Base-by-base conservation (phyloP, 306 rosid genomes). In the Castanospermum australe region DNA sequence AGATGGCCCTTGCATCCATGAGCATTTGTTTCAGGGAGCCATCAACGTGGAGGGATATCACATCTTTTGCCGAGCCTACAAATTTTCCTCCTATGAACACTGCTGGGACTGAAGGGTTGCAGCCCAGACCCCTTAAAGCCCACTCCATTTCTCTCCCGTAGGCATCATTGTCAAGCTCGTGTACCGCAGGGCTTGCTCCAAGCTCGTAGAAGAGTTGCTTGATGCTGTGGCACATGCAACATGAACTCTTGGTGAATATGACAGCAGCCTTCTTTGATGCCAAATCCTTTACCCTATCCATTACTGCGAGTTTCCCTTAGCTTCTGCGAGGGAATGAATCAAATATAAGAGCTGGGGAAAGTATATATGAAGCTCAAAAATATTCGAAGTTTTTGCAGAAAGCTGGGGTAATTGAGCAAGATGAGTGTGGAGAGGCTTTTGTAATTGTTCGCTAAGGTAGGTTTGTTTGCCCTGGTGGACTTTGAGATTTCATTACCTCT, bases 81-180 rank as follows among this genome's bases (percentile, higher is more conserved):
- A 89, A 91, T 76, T 87, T 91, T 6, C 99, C 99, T 10, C 99
- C 99, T 2, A 96, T 90, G 89, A 96, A 96, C 6, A 96, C 94
- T 51, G 99, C 99, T n/a, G 99, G 99, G 55, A 96, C 94, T 44
- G 94, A 86, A 79, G 99, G 96, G 84, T 85, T 96, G 74, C 98
- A 93, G 5, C 99, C 97, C 50, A 93, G 76, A 67, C 92, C 89
- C 78, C 92, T 81, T 41, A 96, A 57, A 47, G 99, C 99, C 81
- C 85, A 63, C 79, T 96, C 99, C 92, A 96, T 90, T 81, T 96
- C 97, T 68, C 89, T 90, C 12, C 99, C 99, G 77, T 89, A 85
- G 0, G 86, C 79, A 51, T 84, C 89, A 6, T 81, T 93, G 82
- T 96, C 99, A 20, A 96, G 89, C 85, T 96, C 99, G 38, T 96